Base-by-base conservation (phyloP, 1,284 basidiomycete species). In the Sporisorium graminicola region DNA sequence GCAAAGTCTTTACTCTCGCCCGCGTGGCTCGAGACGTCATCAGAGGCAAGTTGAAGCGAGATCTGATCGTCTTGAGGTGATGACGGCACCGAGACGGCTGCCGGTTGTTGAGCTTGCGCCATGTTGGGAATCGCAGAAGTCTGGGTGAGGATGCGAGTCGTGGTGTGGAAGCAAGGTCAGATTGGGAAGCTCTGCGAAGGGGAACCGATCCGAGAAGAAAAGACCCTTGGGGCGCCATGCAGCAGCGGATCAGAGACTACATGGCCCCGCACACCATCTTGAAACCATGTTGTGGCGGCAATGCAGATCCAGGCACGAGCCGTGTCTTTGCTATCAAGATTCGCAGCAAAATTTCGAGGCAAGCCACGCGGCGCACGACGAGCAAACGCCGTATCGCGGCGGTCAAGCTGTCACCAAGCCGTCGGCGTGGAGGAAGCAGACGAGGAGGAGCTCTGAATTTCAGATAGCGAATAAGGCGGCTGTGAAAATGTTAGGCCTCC, bases 1-100 rank as follows among this genome's bases (percentile, higher is more conserved):
- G 69, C 64, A 27, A 58, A 57, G 31, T 59, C 9, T 10, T 52
- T 55, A 52, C 33, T 58, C 35, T 42, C 35, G 31, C 50, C 44
- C 20, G 16, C 12, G 5, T 52, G 27, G 29, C 66, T 68, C 20
- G 50, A 37, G 8, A 31, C 37, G n/a, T 60, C 37, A 16, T 60
- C 58, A 10, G 61, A 60, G 27, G 26, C 46, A 9, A 29, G 2
- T 7, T 47, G 46, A 6, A 27, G 16, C 26, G 46, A 47, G 24
- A 27, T 27, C 14, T 47, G 46, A 13, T 47, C 46, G 5, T 47
- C 46, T 7, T 29, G 24, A 8, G 18, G 7, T 10, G 40, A n/a
- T n/a, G 10, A 20, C 4, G 7, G 24, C 26, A 26, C 46, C 46
- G 26, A 9, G 26, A 14, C 46, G 24, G 26, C 22, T 22, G 46